Conservation (phyloP, 75 land plant species). For the Pinus taeda region DNA sequence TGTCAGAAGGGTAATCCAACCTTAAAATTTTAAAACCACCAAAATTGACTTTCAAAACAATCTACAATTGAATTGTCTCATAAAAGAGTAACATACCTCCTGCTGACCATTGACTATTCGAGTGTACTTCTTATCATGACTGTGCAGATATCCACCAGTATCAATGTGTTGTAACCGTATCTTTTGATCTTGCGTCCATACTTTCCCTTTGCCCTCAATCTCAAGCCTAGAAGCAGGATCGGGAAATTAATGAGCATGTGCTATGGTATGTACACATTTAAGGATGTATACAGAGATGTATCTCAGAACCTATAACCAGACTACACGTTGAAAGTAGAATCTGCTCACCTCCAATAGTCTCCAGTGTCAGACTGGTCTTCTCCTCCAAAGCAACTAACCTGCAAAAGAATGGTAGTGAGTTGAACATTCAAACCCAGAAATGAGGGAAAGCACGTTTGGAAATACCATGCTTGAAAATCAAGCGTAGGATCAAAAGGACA, state of each 20-base stretch:
- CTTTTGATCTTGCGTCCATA: slow-evolving; percentile 88
- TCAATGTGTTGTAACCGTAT: slow-evolving; percentile 85
- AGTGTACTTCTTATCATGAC: slow-evolving; percentile 91
- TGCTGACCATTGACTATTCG: slow-evolving; percentile 95
- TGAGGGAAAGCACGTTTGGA: not conserved
- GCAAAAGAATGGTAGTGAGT: not conserved
- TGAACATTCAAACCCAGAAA: not conserved
- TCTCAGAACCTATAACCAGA: not conserved
- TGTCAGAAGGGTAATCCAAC: not conserved
- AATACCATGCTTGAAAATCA: not conserved
- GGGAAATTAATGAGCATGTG: not conserved
- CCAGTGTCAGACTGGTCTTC: slow-evolving; percentile 84
- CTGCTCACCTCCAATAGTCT: slow-evolving; percentile 80
- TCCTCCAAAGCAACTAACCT: slow-evolving; percentile 97
- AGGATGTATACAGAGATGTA: not conserved
- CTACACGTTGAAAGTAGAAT: not conserved
- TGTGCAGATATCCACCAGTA: slow-evolving; percentile 85
- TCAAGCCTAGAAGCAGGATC: slow-evolving; percentile 47
- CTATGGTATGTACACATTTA: not conserved
- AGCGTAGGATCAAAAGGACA: too few species aligned
- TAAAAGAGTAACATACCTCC: slow-evolving; percentile 52
- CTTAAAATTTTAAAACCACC: not conserved
- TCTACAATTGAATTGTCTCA: not conserved
- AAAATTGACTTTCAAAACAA: not conserved
- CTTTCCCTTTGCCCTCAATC: slow-evolving; percentile 87